These are phyloP conservation scores for Eucalyptus paniculata DNA, from an alignment of 345 rosid species.

Conservation along the genomic window DNA sequence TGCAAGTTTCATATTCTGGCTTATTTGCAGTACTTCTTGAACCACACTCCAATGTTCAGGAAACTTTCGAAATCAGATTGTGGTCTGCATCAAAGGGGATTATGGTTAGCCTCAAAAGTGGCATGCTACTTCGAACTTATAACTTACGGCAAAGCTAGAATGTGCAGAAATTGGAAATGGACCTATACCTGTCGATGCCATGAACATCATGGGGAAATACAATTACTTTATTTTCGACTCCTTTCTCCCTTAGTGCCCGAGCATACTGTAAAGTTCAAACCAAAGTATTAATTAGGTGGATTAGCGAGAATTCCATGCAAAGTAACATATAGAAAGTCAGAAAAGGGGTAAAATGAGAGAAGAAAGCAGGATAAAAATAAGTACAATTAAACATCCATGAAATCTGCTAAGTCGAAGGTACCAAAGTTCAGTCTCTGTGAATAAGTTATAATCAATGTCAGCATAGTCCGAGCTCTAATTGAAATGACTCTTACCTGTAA, in stretches of 20 bases:
- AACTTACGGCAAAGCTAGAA: background rate
- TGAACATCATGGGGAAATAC: constrained; percentile 70
- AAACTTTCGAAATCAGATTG: constrained; percentile 79
- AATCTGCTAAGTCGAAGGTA: background rate
- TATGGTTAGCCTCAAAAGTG: background rate
- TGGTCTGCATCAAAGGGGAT: constrained; percentile 42
- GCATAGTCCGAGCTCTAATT: background rate
- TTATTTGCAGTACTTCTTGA: constrained; percentile 22
- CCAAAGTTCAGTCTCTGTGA: background rate
- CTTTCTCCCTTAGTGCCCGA: constrained; percentile 74
- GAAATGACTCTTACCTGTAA: constrained; percentile 42
- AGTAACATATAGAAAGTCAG: background rate
- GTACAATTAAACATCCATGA: background rate
- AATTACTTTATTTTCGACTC: constrained; percentile 58
- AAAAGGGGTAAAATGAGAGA: background rate
- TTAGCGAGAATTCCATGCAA: background rate
- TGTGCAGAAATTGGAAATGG: background rate
- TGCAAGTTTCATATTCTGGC: background rate
- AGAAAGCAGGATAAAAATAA: background rate
- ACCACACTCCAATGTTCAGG: constrained; percentile 74
- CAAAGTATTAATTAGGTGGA: background rate
- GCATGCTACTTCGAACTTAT: background rate
- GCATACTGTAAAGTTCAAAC: constrained; percentile 35
- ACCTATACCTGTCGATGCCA: constrained; percentile 47
- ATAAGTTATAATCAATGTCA: background rate